Base-by-base conservation (phyloP, 768 basidiomycete genomes). In the Gelatoporia subvermispora region DNA sequence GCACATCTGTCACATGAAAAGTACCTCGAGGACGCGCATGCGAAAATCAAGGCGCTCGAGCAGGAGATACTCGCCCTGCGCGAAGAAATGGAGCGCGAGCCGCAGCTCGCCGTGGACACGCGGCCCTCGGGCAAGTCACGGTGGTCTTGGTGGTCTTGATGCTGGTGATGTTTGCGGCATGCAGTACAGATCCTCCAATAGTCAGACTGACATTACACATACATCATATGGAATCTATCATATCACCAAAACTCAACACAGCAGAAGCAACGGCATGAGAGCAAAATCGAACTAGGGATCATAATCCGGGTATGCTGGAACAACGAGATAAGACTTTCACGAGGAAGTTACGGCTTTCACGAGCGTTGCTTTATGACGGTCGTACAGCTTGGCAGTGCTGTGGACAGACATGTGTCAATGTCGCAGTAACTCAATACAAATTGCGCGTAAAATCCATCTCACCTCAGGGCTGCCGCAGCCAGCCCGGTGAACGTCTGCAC, bases 401-500 rank as follows among this genome's bases (percentile, higher is more conserved):
- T n/a, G 41, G 17, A 25, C 41, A 40, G 20, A 21, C 24, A n/a
- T 37, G 40, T 17, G 37, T 37, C 35, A 37, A 16, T 13, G 48
- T 51, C 40, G 41, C 43, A 45, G 28, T 41, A 44, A 28, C n/a
- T 43, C 42, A 23, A 8, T 11, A 48, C n/a, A 46, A 10, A 37
- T 38, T 21, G 15, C 16, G 20, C 21, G 40, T 8, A 13, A 23
- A n/a, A 20, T 23, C 25, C 21, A 7, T 60, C 67, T 41, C 66
- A 91, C 89, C 89, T 88, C 49, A 93, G 68, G 45, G 85, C 68
- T 15, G 84, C 90, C 41, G 88, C 77, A 21, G 70, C 70, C 41
- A 93, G 70, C 20, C 90, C 90, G 28, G 80, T 68, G 52, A 84
- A 64, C 2, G 88, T 73, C 65, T 86, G 81, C 8, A 87, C 66